A percentile compares a stretch with the other conserved stretches of the same genome.
Evolutionary conservation across 2,329 filamentous ascomycete species (phyloP).

Genomic region (Epicoccum nigrum): DNA sequence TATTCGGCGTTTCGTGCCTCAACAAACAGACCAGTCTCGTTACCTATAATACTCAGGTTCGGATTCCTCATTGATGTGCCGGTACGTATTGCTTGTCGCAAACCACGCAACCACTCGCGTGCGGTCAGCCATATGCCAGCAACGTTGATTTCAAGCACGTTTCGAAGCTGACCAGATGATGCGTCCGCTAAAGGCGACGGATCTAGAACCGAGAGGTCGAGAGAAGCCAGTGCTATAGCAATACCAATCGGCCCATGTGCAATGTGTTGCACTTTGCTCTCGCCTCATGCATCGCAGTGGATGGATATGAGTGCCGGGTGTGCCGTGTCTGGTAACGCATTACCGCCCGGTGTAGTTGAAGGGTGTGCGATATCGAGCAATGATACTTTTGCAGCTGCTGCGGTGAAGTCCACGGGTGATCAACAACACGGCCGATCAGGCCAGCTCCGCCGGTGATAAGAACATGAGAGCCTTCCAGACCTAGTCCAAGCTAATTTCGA

Average conservation of each 20-base stretch:
- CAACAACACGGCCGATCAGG: constrained; percentile 49
- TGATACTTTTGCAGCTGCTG: constrained; percentile 52
- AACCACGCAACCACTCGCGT: constrained; percentile 50
- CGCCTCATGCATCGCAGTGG: constrained; percentile 46
- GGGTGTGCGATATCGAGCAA: constrained; percentile 41
- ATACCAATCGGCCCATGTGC: constrained; percentile 47
- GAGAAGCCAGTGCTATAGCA: constrained; percentile 53
- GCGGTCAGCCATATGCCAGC: constrained; percentile 48
- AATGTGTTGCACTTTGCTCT: constrained; percentile 36
- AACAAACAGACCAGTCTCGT: constrained; percentile 54
- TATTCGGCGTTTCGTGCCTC: constrained; percentile 54
- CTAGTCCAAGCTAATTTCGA: constrained; percentile 35
- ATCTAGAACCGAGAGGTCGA: constrained; percentile 52
- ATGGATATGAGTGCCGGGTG: constrained; percentile 16
- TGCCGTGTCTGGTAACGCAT: constrained; percentile 1
- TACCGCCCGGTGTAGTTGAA: background rate
- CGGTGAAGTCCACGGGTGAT: constrained; percentile 51
- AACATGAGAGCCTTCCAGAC: constrained; percentile 48
- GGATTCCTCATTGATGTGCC: constrained; percentile 36
- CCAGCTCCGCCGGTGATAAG: constrained; percentile 52
- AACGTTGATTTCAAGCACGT: constrained; percentile 53
- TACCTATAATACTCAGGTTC: constrained; percentile 53
- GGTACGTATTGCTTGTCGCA: constrained; percentile 34
- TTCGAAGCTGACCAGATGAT: constrained; percentile 48
- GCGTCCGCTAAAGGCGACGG: constrained; percentile 51